Evolutionary conservation across 495 filamentous ascomycete species (phyloP).

Genomic region (Neurospora tetraspora): DNA sequence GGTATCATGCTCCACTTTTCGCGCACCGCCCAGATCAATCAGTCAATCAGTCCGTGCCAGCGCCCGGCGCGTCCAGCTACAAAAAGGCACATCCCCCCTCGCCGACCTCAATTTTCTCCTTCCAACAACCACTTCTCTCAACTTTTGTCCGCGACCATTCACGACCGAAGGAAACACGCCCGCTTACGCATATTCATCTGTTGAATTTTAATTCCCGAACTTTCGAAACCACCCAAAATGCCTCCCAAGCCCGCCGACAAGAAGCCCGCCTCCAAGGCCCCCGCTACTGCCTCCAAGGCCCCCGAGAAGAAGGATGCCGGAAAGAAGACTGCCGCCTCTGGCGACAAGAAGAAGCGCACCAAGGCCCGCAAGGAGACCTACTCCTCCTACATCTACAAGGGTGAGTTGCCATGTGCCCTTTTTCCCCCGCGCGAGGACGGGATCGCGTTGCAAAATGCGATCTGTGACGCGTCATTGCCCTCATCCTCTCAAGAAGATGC

Average conservation of each 20-base stretch:
- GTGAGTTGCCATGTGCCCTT: constrained; percentile 41
- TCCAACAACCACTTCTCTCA: constrained; percentile 34
- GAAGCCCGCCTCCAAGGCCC: constrained; percentile 96
- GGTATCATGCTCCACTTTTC: constrained; percentile 17
- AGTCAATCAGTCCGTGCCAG: constrained; percentile 34
- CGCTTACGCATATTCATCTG: constrained; percentile 24
- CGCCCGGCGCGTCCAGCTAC: constrained; percentile 39
- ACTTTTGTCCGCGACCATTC: constrained; percentile 24
- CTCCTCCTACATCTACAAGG: constrained; percentile 99
- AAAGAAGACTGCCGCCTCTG: constrained; percentile 95
- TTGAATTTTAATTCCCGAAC: constrained; percentile 21
- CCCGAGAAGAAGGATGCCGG: constrained; percentile 99
- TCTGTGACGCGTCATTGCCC: not conserved
- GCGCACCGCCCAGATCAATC: constrained; percentile 29
- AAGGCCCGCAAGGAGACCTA: constrained; percentile 99
- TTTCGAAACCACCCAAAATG: constrained; percentile 52
- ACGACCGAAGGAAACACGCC: constrained; percentile 22
- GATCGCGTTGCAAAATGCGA: not conserved
- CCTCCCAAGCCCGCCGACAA: constrained; percentile 96
- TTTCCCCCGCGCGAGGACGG: not conserved
- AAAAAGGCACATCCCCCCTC: constrained; percentile 38
- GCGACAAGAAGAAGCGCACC: constrained; percentile 99
- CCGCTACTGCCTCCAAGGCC: constrained; percentile 57
- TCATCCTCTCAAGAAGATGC: not conserved
- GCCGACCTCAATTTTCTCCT: constrained; percentile 31